Conservation (phyloP, 2,329 filamentous ascomycete genomes). For the Fonsecaea erecta region DNA sequence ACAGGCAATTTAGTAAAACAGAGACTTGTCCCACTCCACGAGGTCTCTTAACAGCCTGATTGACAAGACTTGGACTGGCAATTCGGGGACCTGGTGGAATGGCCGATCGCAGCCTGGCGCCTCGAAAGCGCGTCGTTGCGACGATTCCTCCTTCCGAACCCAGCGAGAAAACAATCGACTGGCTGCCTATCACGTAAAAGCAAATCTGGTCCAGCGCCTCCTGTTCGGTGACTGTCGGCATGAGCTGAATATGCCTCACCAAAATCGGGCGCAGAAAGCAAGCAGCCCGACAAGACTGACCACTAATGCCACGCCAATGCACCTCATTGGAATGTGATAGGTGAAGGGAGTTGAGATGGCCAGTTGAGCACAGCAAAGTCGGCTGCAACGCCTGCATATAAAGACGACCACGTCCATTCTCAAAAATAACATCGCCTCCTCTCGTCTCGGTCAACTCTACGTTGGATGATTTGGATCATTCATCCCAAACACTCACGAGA, state of each 20-base stretch:
- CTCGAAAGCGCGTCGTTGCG: background rate
- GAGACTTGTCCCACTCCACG: no score
- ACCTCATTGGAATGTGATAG: constrained; percentile 12
- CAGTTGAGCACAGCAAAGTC: background rate
- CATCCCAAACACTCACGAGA: background rate
- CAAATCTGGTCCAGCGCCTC: background rate
- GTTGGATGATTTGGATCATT: background rate
- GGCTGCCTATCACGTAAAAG: background rate
- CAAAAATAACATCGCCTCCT: background rate
- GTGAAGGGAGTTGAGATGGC: background rate
- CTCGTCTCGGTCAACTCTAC: background rate
- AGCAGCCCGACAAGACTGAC: constrained; percentile 3
- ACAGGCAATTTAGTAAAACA: no score
- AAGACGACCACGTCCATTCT: constrained; percentile 5
- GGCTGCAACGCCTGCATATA: background rate
- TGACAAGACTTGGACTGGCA: background rate
- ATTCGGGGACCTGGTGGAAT: background rate
- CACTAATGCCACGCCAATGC: constrained; percentile 22
- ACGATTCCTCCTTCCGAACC: background rate
- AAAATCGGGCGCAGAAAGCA: constrained; percentile 3
- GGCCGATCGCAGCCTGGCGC: background rate
- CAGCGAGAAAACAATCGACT: background rate
- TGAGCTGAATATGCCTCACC: constrained; percentile 2
- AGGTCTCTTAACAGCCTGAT: background rate
- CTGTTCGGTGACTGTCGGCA: background rate